These are phyloP conservation scores for Didymella segeticola DNA, from an alignment of 2,329 filamentous ascomycete genomes.

Conservation along the genomic window DNA sequence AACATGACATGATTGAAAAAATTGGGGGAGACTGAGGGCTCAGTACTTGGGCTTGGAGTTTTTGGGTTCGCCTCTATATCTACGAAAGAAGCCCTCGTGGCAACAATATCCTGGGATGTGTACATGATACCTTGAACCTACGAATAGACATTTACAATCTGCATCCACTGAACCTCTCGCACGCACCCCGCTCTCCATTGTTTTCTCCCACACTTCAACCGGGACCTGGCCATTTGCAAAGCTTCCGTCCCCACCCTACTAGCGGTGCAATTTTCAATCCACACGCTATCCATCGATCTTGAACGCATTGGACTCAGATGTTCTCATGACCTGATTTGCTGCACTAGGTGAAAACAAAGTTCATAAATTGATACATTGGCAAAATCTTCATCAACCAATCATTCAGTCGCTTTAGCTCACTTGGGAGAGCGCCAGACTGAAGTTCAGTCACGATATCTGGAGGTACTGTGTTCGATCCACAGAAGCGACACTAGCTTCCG, in stretches of 20 bases:
- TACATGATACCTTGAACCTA: slow-evolving; percentile 18
- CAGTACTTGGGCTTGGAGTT: not conserved
- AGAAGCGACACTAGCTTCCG: slow-evolving; percentile 1
- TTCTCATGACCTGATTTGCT: too few relatives aligned
- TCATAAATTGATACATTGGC: not conserved
- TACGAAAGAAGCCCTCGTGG: slow-evolving; percentile 10
- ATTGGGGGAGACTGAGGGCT: slow-evolving; percentile 1
- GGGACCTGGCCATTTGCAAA: too few relatives aligned
- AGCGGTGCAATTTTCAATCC: not conserved
- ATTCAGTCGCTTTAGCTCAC: slow-evolving; percentile 1
- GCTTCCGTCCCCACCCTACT: not conserved
- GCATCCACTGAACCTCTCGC: not conserved
- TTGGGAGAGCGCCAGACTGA: slow-evolving; percentile 1
- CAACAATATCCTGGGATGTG: slow-evolving; percentile 8
- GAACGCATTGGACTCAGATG: too few relatives aligned
- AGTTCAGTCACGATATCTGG: not conserved
- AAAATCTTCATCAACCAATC: not conserved
- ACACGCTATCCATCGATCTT: too few relatives aligned
- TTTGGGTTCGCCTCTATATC: not conserved
- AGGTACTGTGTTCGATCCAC: slow-evolving; percentile 1
- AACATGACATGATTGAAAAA: not conserved
- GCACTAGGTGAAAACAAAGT: too few relatives aligned
- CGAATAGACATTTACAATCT: not conserved
- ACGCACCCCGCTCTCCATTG: not conserved
- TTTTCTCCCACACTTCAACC: too few relatives aligned